phyloP scores from a whole-genome alignment of 495 filamentous ascomycete genomes.

The Entonaema liquescens region DNA sequence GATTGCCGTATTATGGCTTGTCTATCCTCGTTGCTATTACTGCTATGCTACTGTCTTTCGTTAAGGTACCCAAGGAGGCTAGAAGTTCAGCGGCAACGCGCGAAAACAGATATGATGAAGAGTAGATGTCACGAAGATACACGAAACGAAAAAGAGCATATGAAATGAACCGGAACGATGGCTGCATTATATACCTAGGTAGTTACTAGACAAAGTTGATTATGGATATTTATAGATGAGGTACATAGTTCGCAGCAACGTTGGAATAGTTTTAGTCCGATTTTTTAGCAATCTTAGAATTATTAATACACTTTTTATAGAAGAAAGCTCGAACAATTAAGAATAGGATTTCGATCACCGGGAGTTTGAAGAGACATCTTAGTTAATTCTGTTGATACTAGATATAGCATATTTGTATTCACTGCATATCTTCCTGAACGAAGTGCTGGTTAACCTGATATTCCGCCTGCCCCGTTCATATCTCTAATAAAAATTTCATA shows the following conservation, averaged over 20 bases:
- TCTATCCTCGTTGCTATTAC: constrained; percentile 32
- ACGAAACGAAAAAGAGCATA: not conserved
- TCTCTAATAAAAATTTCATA: not conserved
- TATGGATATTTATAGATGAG: not conserved
- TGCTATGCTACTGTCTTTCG: constrained; percentile 37
- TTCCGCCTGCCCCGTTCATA: not conserved
- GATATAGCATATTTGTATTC: not conserved
- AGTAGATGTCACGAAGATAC: not conserved
- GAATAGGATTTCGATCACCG: no score
- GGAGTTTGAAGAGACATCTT: no score
- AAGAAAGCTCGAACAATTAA: no score
- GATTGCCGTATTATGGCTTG: constrained; percentile 44
- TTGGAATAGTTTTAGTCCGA: not conserved
- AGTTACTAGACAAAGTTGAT: not conserved
- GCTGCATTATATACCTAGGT: not conserved
- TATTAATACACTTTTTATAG: no score
- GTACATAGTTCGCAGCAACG: not conserved
- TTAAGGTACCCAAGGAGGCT: constrained; percentile 33
- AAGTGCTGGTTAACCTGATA: not conserved
- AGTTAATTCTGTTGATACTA: no score
- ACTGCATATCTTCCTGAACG: not conserved
- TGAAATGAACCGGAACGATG: not conserved
- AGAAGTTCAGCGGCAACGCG: not conserved
- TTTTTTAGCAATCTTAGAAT: not conserved
- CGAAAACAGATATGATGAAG: not conserved